These are phyloP conservation scores for Phytophthora pisi DNA, from an alignment of 352 stramenopile species.

Conservation along the genomic window DNA sequence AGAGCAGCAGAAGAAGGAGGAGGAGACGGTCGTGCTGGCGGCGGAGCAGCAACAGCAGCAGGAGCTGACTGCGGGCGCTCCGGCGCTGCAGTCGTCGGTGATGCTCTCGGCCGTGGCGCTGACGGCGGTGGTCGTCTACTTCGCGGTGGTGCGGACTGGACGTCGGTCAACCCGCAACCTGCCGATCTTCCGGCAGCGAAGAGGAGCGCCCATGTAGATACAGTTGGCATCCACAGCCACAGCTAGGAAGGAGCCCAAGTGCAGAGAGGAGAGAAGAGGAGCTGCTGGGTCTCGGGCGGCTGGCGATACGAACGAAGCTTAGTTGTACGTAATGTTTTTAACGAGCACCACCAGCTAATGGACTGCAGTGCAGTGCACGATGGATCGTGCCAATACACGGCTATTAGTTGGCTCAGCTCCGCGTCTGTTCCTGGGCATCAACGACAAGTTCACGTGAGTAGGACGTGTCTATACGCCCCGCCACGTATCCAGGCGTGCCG, in stretches of 20 bases:
- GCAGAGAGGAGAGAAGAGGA: too few relatives aligned
- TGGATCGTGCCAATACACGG: too few relatives aligned
- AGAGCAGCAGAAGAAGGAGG: too few relatives aligned
- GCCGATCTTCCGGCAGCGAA: conserved; percentile 30
- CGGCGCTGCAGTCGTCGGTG: conserved; percentile 26
- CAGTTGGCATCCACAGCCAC: neutral
- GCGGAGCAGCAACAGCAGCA: neutral
- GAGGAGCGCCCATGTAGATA: conserved; percentile 21
- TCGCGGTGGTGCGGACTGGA: conserved; percentile 11
- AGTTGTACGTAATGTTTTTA: neutral
- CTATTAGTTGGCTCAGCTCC: neutral
- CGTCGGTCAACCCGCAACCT: conserved; percentile 16
- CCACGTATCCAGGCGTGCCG: conserved; percentile 7
- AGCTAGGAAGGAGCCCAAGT: neutral
- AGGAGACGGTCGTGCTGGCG: conserved; percentile 1
- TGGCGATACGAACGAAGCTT: neutral
- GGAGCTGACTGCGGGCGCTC: conserved; percentile 5
- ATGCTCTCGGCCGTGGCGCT: conserved; percentile 28
- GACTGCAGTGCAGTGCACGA: neutral
- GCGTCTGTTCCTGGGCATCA: conserved; percentile 12
- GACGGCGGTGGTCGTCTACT: conserved; percentile 24
- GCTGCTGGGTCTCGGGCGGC: too few relatives aligned
- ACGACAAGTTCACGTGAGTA: neutral
- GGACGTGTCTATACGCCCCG: conserved; percentile 24
- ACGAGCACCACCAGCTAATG: neutral